Base-by-base conservation (phyloP, 1,284 basidiomycete species). In the Cerrena zonata region DNA sequence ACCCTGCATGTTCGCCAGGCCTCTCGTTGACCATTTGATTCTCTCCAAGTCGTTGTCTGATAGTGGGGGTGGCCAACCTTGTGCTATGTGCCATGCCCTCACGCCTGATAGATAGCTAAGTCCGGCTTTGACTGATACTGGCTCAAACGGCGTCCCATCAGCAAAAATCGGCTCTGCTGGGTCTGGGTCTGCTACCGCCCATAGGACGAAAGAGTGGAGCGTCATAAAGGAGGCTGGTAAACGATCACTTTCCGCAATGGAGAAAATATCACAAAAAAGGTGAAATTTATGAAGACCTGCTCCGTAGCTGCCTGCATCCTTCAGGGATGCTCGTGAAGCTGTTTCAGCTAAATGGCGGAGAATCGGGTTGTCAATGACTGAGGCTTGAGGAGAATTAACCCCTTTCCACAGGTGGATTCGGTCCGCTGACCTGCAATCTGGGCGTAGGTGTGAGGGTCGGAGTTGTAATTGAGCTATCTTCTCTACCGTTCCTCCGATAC, bases 241-340 rank as follows among this genome's bases (percentile, higher is more conserved):
- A 1, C 62, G 51, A 1, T 49, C 51, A 0, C 37, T 1, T 55
- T 72, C 69, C 3, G 66, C 54, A 4, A 69, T 57, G 1, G 66
- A 61, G 52, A 68, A 70, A 2, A 66, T 62, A 47, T 71, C 62
- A 53, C 66, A 69, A 51, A 69, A 70, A 0, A 70, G 21, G 49
- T 70, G 68, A 47, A 69, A 71, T 48, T 72, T 72, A 1, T 61
- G 55, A 0, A 71, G 55, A 2, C 62, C 68, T 3, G 70, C 55
- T 0, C 69, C 64, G 52, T 69, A 69, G 0, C 57, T 52, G 0
- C 38, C 27, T 0, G 62, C 38, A 47, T 67, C 62, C 0, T 49
- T 12, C 3, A 71, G 53, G 0, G 65, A 67, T 2, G 39, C 57
- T 15, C 50, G 48, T 0, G 60, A 59, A 1, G 69, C 67, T 3